These are phyloP conservation scores for Colletotrichum gigasporum DNA, from an alignment of 2,329 filamentous ascomycete species.

Conservation along the genomic window DNA sequence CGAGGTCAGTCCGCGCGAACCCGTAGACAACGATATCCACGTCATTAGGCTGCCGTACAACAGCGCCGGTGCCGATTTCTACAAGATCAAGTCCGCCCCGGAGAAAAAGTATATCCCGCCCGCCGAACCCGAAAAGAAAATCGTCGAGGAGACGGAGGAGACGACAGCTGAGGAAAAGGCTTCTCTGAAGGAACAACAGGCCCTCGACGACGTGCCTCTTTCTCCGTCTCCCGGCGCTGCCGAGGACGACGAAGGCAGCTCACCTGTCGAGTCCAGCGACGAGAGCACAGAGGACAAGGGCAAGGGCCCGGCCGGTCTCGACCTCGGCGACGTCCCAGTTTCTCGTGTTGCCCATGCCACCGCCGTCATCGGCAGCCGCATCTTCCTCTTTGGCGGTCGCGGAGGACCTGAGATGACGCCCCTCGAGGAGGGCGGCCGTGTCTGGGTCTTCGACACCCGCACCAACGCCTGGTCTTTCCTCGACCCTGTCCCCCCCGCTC, in stretches of 20 bases:
- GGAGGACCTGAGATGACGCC: conserved; percentile 75
- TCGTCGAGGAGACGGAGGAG: conserved; percentile 26
- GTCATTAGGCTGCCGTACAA: conserved; percentile 68
- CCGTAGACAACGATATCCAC: conserved; percentile 79
- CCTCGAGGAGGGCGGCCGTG: conserved; percentile 76
- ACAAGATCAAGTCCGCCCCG: conserved; percentile 60
- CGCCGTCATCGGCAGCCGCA: conserved; percentile 71
- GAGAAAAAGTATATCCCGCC: conserved; percentile 37
- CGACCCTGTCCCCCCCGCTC: conserved; percentile 61
- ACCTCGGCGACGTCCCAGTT: conserved; percentile 62
- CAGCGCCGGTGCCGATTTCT: conserved; percentile 68
- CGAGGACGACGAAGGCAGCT: conserved; percentile 34
- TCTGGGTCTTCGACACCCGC: conserved; percentile 80
- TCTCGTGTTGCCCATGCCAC: conserved; percentile 80
- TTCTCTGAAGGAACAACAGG: conserved; percentile 44
- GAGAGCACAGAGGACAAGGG: conserved; percentile 45
- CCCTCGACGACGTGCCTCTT: conserved; percentile 54
- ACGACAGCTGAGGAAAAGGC: conserved; percentile 33
- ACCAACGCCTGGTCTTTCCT: conserved; percentile 72
- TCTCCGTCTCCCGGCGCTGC: conserved; percentile 38
- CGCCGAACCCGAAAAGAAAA: conserved; percentile 27
- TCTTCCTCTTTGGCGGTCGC: conserved; percentile 86
- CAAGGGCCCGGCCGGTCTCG: conserved; percentile 42
- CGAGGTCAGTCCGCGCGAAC: conserved; percentile 72
- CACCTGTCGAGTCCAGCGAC: not conserved